Base-by-base conservation (phyloP, 768 basidiomycete genomes). In the Kwoniella europaea region DNA sequence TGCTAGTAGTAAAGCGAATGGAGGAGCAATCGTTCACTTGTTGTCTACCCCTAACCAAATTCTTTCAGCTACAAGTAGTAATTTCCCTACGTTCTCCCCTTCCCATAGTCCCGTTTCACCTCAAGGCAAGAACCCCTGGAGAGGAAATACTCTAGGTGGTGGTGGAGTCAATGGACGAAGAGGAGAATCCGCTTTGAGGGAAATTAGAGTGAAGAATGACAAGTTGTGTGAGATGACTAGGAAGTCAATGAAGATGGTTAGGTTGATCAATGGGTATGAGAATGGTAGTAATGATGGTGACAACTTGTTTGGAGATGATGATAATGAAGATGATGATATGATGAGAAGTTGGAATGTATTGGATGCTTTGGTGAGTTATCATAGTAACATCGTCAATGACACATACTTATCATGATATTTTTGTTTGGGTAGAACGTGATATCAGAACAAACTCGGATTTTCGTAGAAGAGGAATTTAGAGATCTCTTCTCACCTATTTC, bases 11-110 rank as follows among this genome's bases (percentile, higher is more conserved):
- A 35, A 63, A 10, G 53, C 54, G 41, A 41, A 43, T 16, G 69
- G 67, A 22, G 75, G 79, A 3, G 76, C 79, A 2, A 76, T 80
- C 41, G 68, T 80, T 3, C 79, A 80, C 68, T 66, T 78, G 9
- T 68, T 80, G 2, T 67, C 66, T 54, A 71, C 74, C 7, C 64
- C 76, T 4, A 69, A 61, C 46, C 70, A 72, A 43, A 68, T 76
- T 1, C 53, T 69, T 1, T 65, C 61, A 4, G 68, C 71, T 3
- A 69, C 74, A 29, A 64, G 56, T 44, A 67, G 59, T 24, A n/a
- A 46, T 12, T 69, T 63, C 43, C 62, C 55, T 18, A 63, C 54
- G 44, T 18, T 70, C 43, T 65, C 68, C 12, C 68, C 63, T 52
- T 27, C 63, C 16, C 46, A 20, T 42, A 63, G 50, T 53, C 63